Percentiles rank a stretch among this genome's conserved stretches.
Conservation (phyloP, 139 green algal species). For the Deuterostichococcus epilithicus region DNA sequence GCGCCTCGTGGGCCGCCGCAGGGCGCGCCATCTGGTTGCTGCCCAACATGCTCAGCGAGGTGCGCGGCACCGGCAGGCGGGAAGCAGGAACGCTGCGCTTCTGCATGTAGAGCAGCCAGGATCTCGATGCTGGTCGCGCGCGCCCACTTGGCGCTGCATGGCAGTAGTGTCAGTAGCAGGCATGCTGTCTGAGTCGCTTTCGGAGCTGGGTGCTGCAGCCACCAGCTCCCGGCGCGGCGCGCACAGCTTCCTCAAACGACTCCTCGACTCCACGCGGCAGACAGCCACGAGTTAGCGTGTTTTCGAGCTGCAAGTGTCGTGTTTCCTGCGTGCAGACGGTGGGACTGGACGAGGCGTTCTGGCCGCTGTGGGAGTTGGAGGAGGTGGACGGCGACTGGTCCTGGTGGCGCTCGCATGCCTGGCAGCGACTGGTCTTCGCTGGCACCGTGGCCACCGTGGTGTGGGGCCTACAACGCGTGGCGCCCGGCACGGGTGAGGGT, state of each 20-base stretch:
- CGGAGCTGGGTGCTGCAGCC: not conserved
- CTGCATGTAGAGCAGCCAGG: not conserved
- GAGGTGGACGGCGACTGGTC: constrained; percentile 5
- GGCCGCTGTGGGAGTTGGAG: constrained; percentile 15
- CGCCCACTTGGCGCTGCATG: not conserved
- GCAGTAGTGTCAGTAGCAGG: not conserved
- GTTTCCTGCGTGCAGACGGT: constrained; percentile 8
- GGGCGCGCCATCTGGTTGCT: constrained; percentile 77
- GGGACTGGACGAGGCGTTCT: constrained; percentile 22
- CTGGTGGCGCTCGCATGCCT: not conserved
- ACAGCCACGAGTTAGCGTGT: no score
- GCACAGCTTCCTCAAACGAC: not conserved
- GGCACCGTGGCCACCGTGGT: not conserved
- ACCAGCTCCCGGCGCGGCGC: not conserved
- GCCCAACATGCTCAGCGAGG: constrained; percentile 78
- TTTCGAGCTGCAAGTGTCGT: not conserved
- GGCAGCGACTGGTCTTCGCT: not conserved
- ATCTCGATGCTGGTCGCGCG: not conserved
- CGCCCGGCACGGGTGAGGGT: not conserved
- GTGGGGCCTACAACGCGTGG: not conserved
- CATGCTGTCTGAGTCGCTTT: not conserved
- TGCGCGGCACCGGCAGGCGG: constrained; percentile 11
- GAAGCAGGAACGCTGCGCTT: not conserved
- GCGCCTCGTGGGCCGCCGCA: constrained; percentile 53
- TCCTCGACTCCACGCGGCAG: not conserved